Evolutionary conservation across 2,329 filamentous ascomycete species (phyloP).

Genomic region (Helotiales sp.): DNA sequence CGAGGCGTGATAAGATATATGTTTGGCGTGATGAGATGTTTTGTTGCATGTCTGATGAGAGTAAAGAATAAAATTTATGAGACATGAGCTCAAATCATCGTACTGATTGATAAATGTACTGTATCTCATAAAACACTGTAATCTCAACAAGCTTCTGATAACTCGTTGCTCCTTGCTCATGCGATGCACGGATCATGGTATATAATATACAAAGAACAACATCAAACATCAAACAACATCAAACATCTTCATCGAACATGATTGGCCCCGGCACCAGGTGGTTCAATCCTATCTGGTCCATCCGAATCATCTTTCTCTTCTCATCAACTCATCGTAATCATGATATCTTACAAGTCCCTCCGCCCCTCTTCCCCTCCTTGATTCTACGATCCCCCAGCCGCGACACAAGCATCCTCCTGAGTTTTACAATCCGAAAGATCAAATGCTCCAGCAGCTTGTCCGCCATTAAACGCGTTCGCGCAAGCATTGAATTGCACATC

Average conservation of each 20-base stretch:
- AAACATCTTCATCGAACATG: neutral
- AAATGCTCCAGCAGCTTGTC: slow-evolving; percentile 30
- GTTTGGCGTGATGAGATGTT: too few species aligned
- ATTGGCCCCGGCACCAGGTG: neutral
- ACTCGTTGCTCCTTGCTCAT: slow-evolving; percentile 1
- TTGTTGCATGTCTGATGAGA: too few species aligned
- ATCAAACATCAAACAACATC: neutral
- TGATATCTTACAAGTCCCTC: neutral
- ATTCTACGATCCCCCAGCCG: slow-evolving; percentile 9
- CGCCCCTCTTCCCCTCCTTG: neutral
- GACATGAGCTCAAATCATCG: too few species aligned
- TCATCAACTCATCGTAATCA: slow-evolving; percentile 1
- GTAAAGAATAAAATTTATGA: too few species aligned
- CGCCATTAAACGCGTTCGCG: slow-evolving; percentile 54
- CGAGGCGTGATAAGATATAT: too few species aligned
- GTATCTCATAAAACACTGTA: too few species aligned
- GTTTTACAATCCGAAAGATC: slow-evolving; percentile 23
- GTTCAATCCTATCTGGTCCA: neutral
- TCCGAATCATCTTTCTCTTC: neutral
- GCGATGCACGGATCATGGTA: slow-evolving; percentile 1
- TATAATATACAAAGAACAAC: slow-evolving; percentile 16
- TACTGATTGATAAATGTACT: too few species aligned
- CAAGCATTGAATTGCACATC: slow-evolving; percentile 65
- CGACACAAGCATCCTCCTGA: slow-evolving; percentile 24
- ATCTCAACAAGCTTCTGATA: too few species aligned